phyloP scores from a whole-genome alignment of 306 rosid species.

The Rosa chinensis region DNA sequence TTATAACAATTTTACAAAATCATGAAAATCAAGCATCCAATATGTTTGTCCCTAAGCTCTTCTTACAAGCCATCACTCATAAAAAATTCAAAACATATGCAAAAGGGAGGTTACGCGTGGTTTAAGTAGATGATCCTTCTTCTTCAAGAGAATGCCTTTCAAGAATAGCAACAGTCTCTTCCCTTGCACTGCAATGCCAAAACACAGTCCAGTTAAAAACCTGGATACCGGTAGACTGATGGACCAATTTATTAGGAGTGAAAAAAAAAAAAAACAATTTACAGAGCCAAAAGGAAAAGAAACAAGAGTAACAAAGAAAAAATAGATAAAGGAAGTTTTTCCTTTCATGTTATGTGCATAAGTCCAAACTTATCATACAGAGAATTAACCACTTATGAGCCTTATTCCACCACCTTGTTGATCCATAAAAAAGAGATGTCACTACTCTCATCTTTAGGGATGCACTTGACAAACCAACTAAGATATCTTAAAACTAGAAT shows the following conservation, averaged over 20 bases:
- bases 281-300: background rate
- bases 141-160: constrained; percentile 50
- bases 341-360: background rate
- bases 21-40: background rate
- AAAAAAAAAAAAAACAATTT: background rate
- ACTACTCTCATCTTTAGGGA: background rate
- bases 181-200: constrained; percentile 55
- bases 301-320: background rate
- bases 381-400: background rate
- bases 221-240: background rate
- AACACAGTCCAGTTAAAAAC: constrained; percentile 17
- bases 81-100: background rate
- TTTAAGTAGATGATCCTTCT: constrained; percentile 39
- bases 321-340: background rate
- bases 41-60: background rate
- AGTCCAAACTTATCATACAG: background rate
- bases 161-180: constrained; percentile 62
- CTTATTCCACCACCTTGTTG: background rate
- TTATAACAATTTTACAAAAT: background rate
- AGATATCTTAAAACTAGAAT: background rate
- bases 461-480: background rate
- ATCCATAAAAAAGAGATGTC: background rate
- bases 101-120: background rate
- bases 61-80: background rate
- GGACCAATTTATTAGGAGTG: background rate